phyloP scores from a whole-genome alignment of 1,284 basidiomycete genomes.

The Microbotryomycetes sp. region DNA sequence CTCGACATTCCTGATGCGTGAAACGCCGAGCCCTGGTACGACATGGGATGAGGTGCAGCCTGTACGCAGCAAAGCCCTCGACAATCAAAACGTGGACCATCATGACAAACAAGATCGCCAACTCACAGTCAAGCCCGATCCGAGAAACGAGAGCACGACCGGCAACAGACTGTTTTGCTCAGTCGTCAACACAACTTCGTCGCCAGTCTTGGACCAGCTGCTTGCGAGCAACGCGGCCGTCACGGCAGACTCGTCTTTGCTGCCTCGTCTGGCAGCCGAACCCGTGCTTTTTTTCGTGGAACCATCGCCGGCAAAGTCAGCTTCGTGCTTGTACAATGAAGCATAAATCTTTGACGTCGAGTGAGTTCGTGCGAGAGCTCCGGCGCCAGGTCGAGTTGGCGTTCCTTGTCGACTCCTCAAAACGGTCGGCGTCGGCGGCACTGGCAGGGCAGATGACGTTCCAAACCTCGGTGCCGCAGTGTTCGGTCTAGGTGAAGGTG shows the following conservation, averaged over 20 bases:
- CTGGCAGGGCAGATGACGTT: neutral
- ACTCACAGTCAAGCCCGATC: constrained; percentile 17
- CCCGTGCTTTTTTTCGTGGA: neutral
- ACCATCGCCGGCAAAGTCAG: constrained; percentile 2
- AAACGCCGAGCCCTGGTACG: constrained; percentile 27
- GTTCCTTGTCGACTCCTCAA: constrained; percentile 13
- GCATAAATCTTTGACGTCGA: constrained; percentile 36
- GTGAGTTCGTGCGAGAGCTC: constrained; percentile 28
- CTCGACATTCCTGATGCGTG: too few relatives aligned
- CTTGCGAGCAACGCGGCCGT: neutral
- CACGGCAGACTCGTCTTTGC: neutral
- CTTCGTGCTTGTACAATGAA: constrained; percentile 14
- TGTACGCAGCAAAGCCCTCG: neutral
- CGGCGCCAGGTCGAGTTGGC: constrained; percentile 16
- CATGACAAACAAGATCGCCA: neutral
- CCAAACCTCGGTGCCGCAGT: constrained; percentile 16
- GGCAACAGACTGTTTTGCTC: constrained; percentile 45
- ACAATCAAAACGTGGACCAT: neutral
- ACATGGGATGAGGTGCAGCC: constrained; percentile 29
- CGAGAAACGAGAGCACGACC: constrained; percentile 20
- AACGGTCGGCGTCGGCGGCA: neutral
- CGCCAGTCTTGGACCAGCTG: constrained; percentile 34
- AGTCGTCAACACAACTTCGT: constrained; percentile 39
- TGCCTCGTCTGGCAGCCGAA: neutral
- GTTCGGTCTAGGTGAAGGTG: constrained; percentile 27